These are phyloP conservation scores for Coccinonectria pachysandricola DNA, from an alignment of 2,329 filamentous ascomycete genomes.

Conservation along the genomic window DNA sequence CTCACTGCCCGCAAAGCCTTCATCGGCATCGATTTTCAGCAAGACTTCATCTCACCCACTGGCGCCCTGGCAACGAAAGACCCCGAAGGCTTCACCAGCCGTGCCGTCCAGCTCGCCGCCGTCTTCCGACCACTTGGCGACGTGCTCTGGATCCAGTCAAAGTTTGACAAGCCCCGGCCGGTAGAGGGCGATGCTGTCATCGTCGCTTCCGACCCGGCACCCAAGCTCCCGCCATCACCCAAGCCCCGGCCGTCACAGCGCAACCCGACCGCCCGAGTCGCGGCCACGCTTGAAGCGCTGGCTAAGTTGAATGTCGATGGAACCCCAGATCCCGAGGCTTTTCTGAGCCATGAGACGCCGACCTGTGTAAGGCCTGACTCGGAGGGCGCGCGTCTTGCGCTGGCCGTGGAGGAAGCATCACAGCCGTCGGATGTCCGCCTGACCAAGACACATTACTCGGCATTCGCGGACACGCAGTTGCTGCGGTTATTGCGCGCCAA, in stretches of 20 bases:
- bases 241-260: conserved; percentile 4
- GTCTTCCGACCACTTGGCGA: conserved; percentile 62
- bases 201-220: conserved; percentile 25
- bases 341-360: conserved; percentile 32
- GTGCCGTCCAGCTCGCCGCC: conserved; percentile 54
- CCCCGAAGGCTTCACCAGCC: conserved; percentile 55
- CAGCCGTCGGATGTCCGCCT: conserved; percentile 41
- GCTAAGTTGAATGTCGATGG: too few relatives aligned
- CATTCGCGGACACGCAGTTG: conserved; percentile 65
- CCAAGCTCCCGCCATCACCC: conserved; percentile 5
- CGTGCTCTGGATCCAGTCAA: conserved; percentile 77
- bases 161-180: conserved; percentile 55
- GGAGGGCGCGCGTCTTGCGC: conserved; percentile 34
- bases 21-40: conserved; percentile 77
- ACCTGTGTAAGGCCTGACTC: conserved; percentile 35
- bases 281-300: too few relatives aligned
- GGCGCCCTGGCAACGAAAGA: conserved; percentile 58
- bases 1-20: conserved; percentile 58
- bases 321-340: conserved; percentile 31
- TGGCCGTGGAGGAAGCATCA: conserved; percentile 30
- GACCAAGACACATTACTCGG: conserved; percentile 77
- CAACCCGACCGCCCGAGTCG: too few relatives aligned
- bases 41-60: conserved; percentile 67
- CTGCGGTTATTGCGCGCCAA: conserved; percentile 71
- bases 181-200: conserved; percentile 44